Conservation (phyloP, 2,329 filamentous ascomycete genomes). For the Verticillium dahliae region DNA sequence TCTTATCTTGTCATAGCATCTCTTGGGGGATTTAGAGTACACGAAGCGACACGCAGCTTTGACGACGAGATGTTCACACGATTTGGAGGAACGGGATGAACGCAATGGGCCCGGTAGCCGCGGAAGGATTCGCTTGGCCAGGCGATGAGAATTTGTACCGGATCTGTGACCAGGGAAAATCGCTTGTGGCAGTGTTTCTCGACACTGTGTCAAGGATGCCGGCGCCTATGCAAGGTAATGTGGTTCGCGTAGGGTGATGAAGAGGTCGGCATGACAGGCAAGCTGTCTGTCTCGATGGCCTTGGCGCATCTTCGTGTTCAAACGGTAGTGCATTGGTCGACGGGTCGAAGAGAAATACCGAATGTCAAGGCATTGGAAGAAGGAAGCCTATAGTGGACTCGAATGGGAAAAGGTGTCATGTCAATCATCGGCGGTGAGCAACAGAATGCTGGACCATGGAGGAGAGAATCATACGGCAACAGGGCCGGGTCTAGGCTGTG, state of each 20-base stretch:
- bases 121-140: background rate
- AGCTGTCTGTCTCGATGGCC: background rate
- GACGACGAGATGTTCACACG: background rate
- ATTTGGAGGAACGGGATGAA: background rate
- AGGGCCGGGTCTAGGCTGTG: background rate
- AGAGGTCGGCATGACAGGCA: slow-evolving; percentile 8
- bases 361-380: too few relatives aligned
- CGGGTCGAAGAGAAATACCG: too few relatives aligned
- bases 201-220: slow-evolving; percentile 1
- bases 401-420: background rate
- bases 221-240: slow-evolving; percentile 10
- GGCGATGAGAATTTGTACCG: background rate
- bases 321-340: background rate
- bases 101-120: background rate
- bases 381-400: background rate
- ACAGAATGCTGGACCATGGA: background rate
- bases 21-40: background rate
- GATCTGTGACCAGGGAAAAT: background rate
- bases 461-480: background rate
- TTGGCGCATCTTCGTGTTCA: background rate
- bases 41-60: background rate
- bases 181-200: background rate
- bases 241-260: slow-evolving; percentile 10
- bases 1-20: too few relatives aligned
- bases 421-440: background rate